A percentile compares a stretch with the other conserved stretches of the same genome.
Conservation (phyloP, 1,284 basidiomycete species). For the Cryptococcus jaspeensis region DNA sequence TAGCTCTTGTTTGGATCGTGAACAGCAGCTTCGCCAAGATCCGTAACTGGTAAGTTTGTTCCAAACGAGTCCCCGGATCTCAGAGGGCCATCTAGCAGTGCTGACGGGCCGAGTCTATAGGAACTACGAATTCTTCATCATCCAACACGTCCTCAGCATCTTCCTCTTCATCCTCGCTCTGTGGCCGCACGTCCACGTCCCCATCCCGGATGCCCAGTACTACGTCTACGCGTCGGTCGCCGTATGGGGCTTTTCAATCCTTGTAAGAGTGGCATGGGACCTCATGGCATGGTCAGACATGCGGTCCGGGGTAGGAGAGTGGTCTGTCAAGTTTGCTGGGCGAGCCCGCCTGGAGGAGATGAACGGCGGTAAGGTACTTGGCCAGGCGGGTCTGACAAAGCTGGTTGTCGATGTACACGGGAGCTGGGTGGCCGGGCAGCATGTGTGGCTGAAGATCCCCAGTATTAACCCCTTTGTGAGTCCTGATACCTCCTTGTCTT, state of each 20-base stretch:
- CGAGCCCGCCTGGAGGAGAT: not conserved
- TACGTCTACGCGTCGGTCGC: slow-evolving; percentile 6
- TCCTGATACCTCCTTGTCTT: too few relatives aligned
- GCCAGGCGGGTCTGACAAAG: slow-evolving; percentile 1
- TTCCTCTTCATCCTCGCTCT: slow-evolving; percentile 1
- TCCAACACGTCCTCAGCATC: slow-evolving; percentile 5
- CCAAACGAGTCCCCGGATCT: too few relatives aligned
- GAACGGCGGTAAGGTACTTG: not conserved
- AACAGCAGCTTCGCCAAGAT: slow-evolving; percentile 9
- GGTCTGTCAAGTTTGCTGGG: not conserved
- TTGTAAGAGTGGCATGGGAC: not conserved
- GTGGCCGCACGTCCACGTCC: slow-evolving; percentile 2
- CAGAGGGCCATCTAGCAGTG: too few relatives aligned
- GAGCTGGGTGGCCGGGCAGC: slow-evolving; percentile 1
- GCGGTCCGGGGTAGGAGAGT: not conserved
- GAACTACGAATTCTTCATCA: slow-evolving; percentile 10
- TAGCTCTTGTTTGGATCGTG: slow-evolving; percentile 5
- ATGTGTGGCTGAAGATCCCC: slow-evolving; percentile 3
- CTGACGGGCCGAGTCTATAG: too few relatives aligned
- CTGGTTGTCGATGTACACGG: not conserved
- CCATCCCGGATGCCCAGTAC: not conserved
- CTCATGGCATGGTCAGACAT: not conserved
- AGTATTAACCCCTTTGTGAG: slow-evolving; percentile 7
- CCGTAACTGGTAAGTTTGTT: not conserved
- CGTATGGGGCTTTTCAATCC: slow-evolving; percentile 4